Evolutionary conservation across 345 rosid genomes (phyloP).

Genomic region (Excoecaria cochinchinensis): DNA sequence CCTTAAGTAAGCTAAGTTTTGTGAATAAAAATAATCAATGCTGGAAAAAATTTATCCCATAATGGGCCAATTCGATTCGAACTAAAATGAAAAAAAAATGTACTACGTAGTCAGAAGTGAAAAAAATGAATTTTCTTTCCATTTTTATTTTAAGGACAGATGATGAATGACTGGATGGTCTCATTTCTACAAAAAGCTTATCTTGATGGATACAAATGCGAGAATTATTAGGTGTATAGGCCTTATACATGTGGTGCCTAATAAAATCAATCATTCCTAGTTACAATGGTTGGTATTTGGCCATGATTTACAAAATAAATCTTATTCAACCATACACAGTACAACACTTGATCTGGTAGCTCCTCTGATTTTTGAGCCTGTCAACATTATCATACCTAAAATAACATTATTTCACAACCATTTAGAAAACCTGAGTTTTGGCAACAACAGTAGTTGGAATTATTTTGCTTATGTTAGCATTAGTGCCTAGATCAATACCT

Average conservation of each 20-base stretch:
- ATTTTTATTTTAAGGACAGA: not conserved
- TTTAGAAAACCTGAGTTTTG: not conserved
- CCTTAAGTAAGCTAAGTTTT: too few species aligned
- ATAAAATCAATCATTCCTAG: constrained; percentile 29
- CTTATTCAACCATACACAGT: constrained; percentile 67
- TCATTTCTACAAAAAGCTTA: constrained; percentile 2
- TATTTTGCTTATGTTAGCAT: not conserved
- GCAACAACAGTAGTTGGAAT: not conserved
- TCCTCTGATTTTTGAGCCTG: constrained; percentile 87
- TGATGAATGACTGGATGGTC: not conserved
- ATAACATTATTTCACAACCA: not conserved
- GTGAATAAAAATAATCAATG: too few species aligned
- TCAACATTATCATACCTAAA: not conserved
- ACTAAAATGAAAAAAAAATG: not conserved
- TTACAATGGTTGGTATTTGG: constrained; percentile 62
- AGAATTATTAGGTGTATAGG: not conserved
- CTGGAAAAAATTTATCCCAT: too few species aligned
- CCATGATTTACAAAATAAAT: constrained; percentile 67
- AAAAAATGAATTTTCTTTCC: not conserved
- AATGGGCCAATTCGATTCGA: too few species aligned
- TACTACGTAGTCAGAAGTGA: not conserved
- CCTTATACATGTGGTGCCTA: constrained; percentile 5
- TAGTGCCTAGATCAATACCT: constrained; percentile 42
- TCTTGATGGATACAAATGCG: not conserved
- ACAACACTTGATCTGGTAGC: constrained; percentile 77